These are phyloP conservation scores for Sphagnum contortum DNA, from an alignment of 225 moss, liverwort and hornwort species.

Conservation along the genomic window DNA sequence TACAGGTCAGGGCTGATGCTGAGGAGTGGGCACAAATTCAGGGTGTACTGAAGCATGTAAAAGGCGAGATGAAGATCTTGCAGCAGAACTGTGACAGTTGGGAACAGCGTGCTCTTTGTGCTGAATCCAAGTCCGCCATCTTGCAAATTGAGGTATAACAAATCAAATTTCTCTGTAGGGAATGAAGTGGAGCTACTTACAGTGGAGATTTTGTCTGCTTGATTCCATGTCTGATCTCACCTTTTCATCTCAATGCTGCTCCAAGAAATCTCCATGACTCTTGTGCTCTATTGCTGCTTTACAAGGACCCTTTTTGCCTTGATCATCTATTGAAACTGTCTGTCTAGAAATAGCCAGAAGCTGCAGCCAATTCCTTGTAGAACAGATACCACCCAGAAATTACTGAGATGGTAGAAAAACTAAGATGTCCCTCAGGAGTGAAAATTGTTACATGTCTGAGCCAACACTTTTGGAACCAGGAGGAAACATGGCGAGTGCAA, in stretches of 20 bases:
- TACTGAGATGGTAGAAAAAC: no score
- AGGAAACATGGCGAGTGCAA: conserved; percentile 8
- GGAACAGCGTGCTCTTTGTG: conserved; percentile 45
- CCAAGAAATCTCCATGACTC: background rate
- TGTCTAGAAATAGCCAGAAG: no score
- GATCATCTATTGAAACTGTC: no score
- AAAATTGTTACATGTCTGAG: background rate
- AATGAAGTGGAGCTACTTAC: no score
- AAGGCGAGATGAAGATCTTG: conserved; percentile 35
- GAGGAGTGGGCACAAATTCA: conserved; percentile 54
- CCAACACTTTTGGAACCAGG: conserved; percentile 1
- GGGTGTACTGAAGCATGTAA: conserved; percentile 32
- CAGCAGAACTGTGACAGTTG: conserved; percentile 37
- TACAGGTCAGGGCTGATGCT: conserved; percentile 31
- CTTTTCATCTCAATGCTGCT: background rate
- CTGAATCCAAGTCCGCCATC: conserved; percentile 42
- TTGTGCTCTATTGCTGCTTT: no score
- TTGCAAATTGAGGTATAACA: background rate
- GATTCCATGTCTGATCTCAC: background rate
- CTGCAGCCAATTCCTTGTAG: no score
- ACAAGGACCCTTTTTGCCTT: no score
- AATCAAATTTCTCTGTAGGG: no score
- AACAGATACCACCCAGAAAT: no score
- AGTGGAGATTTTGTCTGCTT: background rate
- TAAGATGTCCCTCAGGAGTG: no score